Evolutionary conservation across 495 filamentous ascomycete genomes (phyloP).

Genomic region (Sphaerosporella brunnea): DNA sequence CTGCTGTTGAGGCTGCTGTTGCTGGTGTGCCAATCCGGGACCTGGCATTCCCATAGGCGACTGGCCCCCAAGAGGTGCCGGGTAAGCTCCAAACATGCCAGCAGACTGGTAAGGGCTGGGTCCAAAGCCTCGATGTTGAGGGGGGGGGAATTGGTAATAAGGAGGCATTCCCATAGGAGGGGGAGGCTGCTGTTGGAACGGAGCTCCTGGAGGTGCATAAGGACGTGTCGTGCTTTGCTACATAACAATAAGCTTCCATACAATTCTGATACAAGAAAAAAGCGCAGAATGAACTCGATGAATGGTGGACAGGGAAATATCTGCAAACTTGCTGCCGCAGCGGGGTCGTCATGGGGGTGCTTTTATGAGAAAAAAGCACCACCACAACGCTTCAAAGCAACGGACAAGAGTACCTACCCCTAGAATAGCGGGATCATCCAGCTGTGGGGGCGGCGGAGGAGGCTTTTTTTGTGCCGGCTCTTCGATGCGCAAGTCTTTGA

Average conservation of each 20-base stretch:
- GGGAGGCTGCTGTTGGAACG: slow-evolving; percentile 18
- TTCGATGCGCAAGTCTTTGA: slow-evolving; percentile 90
- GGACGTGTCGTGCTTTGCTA: slow-evolving; percentile 23
- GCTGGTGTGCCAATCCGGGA: slow-evolving; percentile 9
- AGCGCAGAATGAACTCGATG: no score
- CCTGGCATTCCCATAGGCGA: slow-evolving; percentile 13
- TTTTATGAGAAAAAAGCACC: no score
- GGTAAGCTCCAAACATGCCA: slow-evolving; percentile 24
- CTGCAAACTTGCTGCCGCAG: no score
- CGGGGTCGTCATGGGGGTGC: no score
- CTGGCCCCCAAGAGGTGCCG: slow-evolving; percentile 15
- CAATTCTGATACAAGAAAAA: no score
- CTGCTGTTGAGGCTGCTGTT: slow-evolving; percentile 23
- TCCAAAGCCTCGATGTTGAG: slow-evolving; percentile 17
- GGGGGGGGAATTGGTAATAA: slow-evolving; percentile 3
- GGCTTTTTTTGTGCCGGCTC: slow-evolving; percentile 50
- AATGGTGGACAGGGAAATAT: no score
- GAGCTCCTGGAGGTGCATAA: slow-evolving; percentile 11
- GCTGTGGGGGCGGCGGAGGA: slow-evolving; percentile 56
- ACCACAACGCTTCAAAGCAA: no score
- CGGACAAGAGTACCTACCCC: no score
- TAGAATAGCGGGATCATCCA: slow-evolving; percentile 91
- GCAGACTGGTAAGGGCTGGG: slow-evolving; percentile 20
- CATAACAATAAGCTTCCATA: slow-evolving; percentile 1
- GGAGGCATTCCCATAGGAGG: slow-evolving; percentile 1